phyloP scores from a whole-genome alignment of 2,329 filamentous ascomycete genomes.

The Paradendryphiella salina region DNA sequence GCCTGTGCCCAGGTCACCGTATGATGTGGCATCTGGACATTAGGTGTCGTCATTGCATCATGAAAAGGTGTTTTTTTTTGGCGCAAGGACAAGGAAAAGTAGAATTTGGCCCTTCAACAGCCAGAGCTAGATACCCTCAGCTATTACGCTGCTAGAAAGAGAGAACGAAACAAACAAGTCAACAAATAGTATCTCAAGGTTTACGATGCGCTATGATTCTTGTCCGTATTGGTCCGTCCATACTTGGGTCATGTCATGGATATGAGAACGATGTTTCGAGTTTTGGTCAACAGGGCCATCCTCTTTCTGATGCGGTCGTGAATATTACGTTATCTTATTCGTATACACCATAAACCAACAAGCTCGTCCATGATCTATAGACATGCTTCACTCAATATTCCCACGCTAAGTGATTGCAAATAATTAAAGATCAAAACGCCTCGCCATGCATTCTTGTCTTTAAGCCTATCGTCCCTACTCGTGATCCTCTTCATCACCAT shows the following conservation, averaged over 20 bases:
- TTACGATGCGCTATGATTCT: too few species aligned
- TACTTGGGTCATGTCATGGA: too few species aligned
- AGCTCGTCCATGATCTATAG: background rate
- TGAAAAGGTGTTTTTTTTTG: slow-evolving; percentile 3
- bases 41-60: slow-evolving; percentile 1
- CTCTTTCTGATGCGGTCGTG: background rate
- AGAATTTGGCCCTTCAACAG: slow-evolving; percentile 27
- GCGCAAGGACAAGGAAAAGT: slow-evolving; percentile 9
- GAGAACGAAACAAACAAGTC: background rate
- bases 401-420: slow-evolving; percentile 7
- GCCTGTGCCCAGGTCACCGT: background rate
- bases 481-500: slow-evolving; percentile 25
- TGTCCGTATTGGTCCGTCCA: too few species aligned
- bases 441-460: background rate
- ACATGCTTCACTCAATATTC: background rate
- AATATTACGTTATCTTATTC: background rate
- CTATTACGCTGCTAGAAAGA: slow-evolving; percentile 8
- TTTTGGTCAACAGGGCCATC: background rate
- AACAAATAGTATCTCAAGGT: background rate
- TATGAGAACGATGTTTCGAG: too few species aligned
- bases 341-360: background rate
- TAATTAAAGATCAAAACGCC: background rate
- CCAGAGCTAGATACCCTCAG: slow-evolving; percentile 26
- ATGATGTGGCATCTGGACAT: background rate
- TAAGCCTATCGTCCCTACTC: background rate